These are phyloP conservation scores for Colletotrichum sp. DNA, from an alignment of 2,329 filamentous ascomycete species.

Conservation along the genomic window DNA sequence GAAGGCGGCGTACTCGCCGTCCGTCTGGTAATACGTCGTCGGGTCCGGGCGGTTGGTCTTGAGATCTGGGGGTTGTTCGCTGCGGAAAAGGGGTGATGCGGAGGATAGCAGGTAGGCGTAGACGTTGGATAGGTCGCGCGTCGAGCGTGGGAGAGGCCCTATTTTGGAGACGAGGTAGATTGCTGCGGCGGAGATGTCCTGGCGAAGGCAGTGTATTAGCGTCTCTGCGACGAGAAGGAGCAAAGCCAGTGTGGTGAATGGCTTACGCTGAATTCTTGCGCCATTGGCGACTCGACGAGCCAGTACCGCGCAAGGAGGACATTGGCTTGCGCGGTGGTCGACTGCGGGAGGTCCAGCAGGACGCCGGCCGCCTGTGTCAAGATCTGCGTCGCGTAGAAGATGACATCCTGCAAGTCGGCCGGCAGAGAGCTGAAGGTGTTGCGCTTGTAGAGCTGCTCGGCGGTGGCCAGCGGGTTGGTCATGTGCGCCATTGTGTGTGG, in stretches of 20 bases:
- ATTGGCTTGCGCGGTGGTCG: constrained; percentile 84
- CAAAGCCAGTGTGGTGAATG: neutral
- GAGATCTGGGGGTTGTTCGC: constrained; percentile 27
- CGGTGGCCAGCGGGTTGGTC: constrained; percentile 73
- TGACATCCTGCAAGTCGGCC: constrained; percentile 70
- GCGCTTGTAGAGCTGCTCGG: constrained; percentile 69
- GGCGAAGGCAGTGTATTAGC: neutral
- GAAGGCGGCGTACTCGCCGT: constrained; percentile 71
- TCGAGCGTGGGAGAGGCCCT: constrained; percentile 75
- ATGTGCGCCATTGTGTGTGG: constrained; percentile 17
- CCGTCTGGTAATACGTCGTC: constrained; percentile 71
- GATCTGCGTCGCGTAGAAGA: constrained; percentile 74
- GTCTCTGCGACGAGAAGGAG: neutral
- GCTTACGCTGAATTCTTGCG: constrained; percentile 61
- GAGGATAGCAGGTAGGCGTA: constrained; percentile 80
- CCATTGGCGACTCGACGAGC: constrained; percentile 63
- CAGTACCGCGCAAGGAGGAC: constrained; percentile 84
- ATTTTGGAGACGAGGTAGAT: constrained; percentile 86
- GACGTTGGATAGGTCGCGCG: constrained; percentile 82
- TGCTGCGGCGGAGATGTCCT: constrained; percentile 83
- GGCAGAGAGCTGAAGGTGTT: constrained; percentile 64
- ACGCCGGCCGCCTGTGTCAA: constrained; percentile 81
- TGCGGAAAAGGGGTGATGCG: constrained; percentile 59
- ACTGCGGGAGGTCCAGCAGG: constrained; percentile 83
- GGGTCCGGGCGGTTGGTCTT: constrained; percentile 44